These are phyloP conservation scores for Pyrus hybrid DNA, from an alignment of 331 rosid genomes.

Conservation along the genomic window DNA sequence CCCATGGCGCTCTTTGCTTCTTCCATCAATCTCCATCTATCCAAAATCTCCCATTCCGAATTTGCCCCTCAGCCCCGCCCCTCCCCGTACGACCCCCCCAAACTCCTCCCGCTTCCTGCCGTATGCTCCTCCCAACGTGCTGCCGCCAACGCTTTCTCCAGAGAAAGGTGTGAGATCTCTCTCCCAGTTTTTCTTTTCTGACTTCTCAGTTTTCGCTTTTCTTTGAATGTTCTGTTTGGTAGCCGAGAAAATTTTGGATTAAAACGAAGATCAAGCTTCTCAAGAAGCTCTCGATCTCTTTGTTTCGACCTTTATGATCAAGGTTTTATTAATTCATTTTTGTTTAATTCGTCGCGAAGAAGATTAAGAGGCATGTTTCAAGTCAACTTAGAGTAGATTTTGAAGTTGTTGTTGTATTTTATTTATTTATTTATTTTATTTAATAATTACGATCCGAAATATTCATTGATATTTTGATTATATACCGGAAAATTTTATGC, in stretches of 20 bases:
- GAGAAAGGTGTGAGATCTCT: slow-evolving; percentile 19
- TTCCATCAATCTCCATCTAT: slow-evolving; percentile 20
- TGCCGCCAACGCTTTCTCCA: background rate
- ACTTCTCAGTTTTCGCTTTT: background rate
- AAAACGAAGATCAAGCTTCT: background rate
- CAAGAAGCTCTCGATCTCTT: background rate
- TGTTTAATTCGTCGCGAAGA: background rate
- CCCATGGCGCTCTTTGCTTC: slow-evolving; percentile 56
- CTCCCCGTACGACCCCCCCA: slow-evolving; percentile 8
- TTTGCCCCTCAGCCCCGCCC: slow-evolving; percentile 10
- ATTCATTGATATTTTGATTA: background rate
- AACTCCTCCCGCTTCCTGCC: background rate
- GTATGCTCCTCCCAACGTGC: background rate
- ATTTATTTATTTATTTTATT: too few species aligned
- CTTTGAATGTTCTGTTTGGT: background rate
- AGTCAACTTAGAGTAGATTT: background rate
- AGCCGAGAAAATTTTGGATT: background rate
- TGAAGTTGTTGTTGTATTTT: background rate
- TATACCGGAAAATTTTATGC: slow-evolving; percentile 30
- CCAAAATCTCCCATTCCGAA: slow-evolving; percentile 23
- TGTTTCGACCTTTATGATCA: background rate
- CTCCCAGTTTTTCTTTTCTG: background rate
- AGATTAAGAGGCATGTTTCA: background rate
- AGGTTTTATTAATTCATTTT: background rate
- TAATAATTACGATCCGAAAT: background rate